Evolutionary conservation across 495 filamentous ascomycete genomes (phyloP), one percentile per base, ranked within the genome.

Genomic region (Chaetomidium leptoderma): DNA sequence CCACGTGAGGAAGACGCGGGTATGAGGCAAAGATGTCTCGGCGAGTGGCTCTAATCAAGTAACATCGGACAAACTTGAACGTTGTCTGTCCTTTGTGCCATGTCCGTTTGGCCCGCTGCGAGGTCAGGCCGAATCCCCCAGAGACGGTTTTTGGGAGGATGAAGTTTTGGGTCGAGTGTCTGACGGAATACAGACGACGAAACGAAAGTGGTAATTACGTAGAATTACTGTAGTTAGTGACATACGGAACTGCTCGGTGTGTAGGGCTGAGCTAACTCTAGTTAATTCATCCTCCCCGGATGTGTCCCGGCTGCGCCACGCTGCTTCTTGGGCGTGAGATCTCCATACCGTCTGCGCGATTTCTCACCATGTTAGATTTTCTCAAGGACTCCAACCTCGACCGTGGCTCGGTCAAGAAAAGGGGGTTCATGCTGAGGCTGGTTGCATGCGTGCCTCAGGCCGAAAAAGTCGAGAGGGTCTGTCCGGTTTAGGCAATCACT

Each of bases 401-500:
- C 3, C 1, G 29, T 27, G 29, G n/a, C 7, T 48, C 29, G 46
- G 27, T 48, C 33, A 40, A 24, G 17, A n/a, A 33, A 19, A 48
- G n/a, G 13, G 19, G 21, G 21, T 33, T 19, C n/a, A 8, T 6
- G 52, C 44, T 11, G 27, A 16, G 39, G 1, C 13, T 45, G 30
- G 21, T 19, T 23, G 11, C 33, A 21, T 32, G 0, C 19, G 4
- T 58, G 49, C 30, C 42, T 40, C 32, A 58, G 50, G 37, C 52
- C 21, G 8, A 45, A 21, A 17, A 24, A 16, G 32, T 24, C n/a
- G n/a, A n/a, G n/a, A n/a, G n/a, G n/a, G 5, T 23, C 32, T 29
- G 17, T 42, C 65, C 60, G 5, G 37, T 67, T 67, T 55, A n/a
- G 65, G 65, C 59, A 67, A 67, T 51, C 50, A 62, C 50, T 63